Percentiles rank a stretch among this genome's conserved stretches.
These are phyloP conservation scores for Hypoxylon sp. DNA, from an alignment of 2,329 filamentous ascomycete species.

Conservation along the genomic window DNA sequence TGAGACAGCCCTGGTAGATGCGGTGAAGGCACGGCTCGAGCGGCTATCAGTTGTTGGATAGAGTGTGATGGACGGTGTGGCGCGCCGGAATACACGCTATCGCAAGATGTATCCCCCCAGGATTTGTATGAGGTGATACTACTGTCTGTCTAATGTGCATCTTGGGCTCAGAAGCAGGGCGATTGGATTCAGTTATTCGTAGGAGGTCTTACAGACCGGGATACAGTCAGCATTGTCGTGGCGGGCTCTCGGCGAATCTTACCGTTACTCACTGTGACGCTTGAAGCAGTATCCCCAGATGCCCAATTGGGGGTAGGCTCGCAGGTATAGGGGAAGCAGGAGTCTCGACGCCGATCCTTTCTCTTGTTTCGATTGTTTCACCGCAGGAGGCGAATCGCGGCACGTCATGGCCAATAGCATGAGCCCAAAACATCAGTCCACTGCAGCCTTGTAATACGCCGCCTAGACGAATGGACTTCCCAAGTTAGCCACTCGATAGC, in stretches of 20 bases:
- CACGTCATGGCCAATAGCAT: slow-evolving; percentile 40
- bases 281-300: slow-evolving; percentile 42
- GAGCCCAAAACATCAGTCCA: slow-evolving; percentile 37
- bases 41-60: slow-evolving; percentile 61
- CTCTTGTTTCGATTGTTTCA: slow-evolving; percentile 34
- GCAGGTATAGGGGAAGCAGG: slow-evolving; percentile 36
- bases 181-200: slow-evolving; percentile 41
- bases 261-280: slow-evolving; percentile 46
- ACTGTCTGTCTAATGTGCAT: slow-evolving; percentile 41
- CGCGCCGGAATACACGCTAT: slow-evolving; percentile 32
- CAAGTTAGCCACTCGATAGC: slow-evolving; percentile 32
- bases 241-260: slow-evolving; percentile 44
- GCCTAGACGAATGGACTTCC: slow-evolving; percentile 34
- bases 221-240: slow-evolving; percentile 47
- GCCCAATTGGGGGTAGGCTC: slow-evolving; percentile 40
- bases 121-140: slow-evolving; percentile 45
- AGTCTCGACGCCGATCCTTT: slow-evolving; percentile 38
- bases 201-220: slow-evolving; percentile 36
- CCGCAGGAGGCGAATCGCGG: slow-evolving; percentile 42
- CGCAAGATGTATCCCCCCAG: slow-evolving; percentile 40
- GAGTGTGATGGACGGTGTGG: slow-evolving; percentile 29
- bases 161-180: slow-evolving; percentile 40
- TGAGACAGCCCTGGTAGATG: slow-evolving; percentile 78
- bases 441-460: slow-evolving; percentile 44
- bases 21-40: slow-evolving; percentile 74